A percentile compares a stretch with the other conserved stretches of the same genome.
These are phyloP conservation scores for Exophiala lecanii-corni DNA, from an alignment of 2,329 filamentous ascomycete species.

Conservation along the genomic window DNA sequence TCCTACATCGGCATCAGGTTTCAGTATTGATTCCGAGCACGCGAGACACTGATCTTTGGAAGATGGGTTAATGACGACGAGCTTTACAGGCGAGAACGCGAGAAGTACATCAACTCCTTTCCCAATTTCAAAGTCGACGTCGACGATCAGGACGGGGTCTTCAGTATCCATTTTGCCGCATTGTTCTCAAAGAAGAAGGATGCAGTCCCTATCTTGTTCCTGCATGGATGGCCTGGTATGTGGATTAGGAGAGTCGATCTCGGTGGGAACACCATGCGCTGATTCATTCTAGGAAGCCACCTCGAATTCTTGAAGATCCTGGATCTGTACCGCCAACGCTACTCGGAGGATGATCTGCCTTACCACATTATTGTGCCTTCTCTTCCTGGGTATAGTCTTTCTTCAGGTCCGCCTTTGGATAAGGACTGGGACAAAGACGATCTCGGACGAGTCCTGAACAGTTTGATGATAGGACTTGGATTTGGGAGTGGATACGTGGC, in stretches of 20 bases:
- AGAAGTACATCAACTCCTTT: conserved; percentile 45
- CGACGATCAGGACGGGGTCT: conserved; percentile 31
- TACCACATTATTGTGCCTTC: conserved; percentile 56
- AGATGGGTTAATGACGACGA: not conserved
- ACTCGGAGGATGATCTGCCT: conserved; percentile 47
- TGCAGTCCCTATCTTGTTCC: conserved; percentile 48
- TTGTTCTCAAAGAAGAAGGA: conserved; percentile 49
- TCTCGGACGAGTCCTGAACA: conserved; percentile 45
- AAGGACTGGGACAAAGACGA: conserved; percentile 40
- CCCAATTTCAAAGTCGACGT: conserved; percentile 47
- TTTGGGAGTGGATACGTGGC: conserved; percentile 49
- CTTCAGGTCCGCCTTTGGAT: conserved; percentile 42
- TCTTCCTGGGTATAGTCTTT: conserved; percentile 52
- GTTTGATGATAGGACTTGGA: conserved; percentile 50
- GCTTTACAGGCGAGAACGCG: conserved; percentile 14
- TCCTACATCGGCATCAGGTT: too few relatives aligned
- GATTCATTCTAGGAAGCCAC: conserved; percentile 41
- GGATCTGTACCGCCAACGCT: conserved; percentile 42
- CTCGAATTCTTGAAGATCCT: conserved; percentile 54
- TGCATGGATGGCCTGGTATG: conserved; percentile 52
- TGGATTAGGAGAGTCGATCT: too few relatives aligned
- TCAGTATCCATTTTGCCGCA: conserved; percentile 50
- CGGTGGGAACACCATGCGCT: too few relatives aligned
- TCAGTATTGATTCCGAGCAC: too few relatives aligned
- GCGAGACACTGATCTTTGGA: not conserved